phyloP scores from a whole-genome alignment of 2,329 filamentous ascomycete species.

The Apiospora rasikravindrae region DNA sequence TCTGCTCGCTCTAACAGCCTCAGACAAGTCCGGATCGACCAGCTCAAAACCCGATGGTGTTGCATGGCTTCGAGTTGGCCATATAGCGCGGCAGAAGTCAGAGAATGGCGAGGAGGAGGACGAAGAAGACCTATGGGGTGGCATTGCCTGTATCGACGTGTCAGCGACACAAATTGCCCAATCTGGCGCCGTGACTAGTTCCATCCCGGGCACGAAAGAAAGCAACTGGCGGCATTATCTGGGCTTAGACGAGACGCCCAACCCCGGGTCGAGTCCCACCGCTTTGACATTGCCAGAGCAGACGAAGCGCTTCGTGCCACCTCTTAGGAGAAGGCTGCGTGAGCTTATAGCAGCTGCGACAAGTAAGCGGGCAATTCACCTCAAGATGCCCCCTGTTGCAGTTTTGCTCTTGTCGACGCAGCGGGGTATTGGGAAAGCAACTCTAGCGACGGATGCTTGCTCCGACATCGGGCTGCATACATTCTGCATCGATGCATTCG shows the following conservation, averaged over 20 bases:
- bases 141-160: slow-evolving; percentile 84
- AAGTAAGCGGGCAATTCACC: slow-evolving; percentile 82
- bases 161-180: slow-evolving; percentile 88
- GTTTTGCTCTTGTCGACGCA: slow-evolving; percentile 91
- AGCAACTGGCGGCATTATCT: slow-evolving; percentile 92
- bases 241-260: slow-evolving; percentile 72
- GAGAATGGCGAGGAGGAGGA: slow-evolving; percentile 60
- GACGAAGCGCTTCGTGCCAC: slow-evolving; percentile 57
- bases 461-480: slow-evolving; percentile 89
- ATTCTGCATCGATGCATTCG: slow-evolving; percentile 88
- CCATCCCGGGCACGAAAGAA: slow-evolving; percentile 75
- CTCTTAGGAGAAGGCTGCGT: slow-evolving; percentile 72
- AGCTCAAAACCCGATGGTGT: slow-evolving; percentile 61
- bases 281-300: slow-evolving; percentile 51
- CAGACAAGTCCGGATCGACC: slow-evolving; percentile 41
- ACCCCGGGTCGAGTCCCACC: slow-evolving; percentile 46
- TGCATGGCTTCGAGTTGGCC: slow-evolving; percentile 91
- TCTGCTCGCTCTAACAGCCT: slow-evolving; percentile 58
- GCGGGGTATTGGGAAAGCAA: slow-evolving; percentile 90
- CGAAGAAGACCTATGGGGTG: slow-evolving; percentile 79
- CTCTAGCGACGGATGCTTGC: slow-evolving; percentile 76
- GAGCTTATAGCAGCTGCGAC: slow-evolving; percentile 89
- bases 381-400: slow-evolving; percentile 86
- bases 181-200: slow-evolving; percentile 83
- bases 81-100: slow-evolving; percentile 63